These are phyloP conservation scores for Plasmopara viticola DNA, from an alignment of 352 stramenopile genomes.

Conservation along the genomic window DNA sequence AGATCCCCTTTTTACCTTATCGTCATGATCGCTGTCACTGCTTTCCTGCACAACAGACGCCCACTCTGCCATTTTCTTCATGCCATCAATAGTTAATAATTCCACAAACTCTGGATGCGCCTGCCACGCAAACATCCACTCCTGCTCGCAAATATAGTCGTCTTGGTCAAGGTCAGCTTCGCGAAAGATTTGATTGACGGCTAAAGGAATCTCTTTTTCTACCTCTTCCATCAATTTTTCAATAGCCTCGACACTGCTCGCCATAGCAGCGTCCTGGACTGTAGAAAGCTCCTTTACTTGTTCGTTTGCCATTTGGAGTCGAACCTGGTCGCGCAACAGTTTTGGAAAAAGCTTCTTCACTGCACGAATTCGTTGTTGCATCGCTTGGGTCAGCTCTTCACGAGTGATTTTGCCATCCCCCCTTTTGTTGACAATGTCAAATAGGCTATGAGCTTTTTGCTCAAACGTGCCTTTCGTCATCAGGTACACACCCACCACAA, in stretches of 20 bases:
- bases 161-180: conserved; percentile 72
- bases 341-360: conserved; percentile 76
- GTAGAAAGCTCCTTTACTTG: conserved; percentile 30
- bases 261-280: conserved; percentile 44
- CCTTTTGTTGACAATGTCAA: conserved; percentile 61
- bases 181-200: conserved; percentile 79
- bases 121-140: conserved; percentile 81
- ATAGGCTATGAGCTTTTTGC: conserved; percentile 72
- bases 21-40: conserved; percentile 15
- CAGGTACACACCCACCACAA: conserved; percentile 73
- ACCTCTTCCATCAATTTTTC: conserved; percentile 72
- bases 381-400: conserved; percentile 63
- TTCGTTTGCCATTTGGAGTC: conserved; percentile 50
- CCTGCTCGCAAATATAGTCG: conserved; percentile 70
- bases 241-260: conserved; percentile 46
- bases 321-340: conserved; percentile 62
- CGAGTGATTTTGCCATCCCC: conserved; percentile 69
- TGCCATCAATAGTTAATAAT: conserved; percentile 77
- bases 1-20: conserved; percentile 4
- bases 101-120: conserved; percentile 76
- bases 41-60: conserved; percentile 49
- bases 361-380: conserved; percentile 60
- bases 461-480: conserved; percentile 77
- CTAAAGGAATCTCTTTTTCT: conserved; percentile 74
- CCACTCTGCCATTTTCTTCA: conserved; percentile 82